Base-by-base conservation (phyloP, 2,329 filamentous ascomycete species). In the Fusarium sp. region DNA sequence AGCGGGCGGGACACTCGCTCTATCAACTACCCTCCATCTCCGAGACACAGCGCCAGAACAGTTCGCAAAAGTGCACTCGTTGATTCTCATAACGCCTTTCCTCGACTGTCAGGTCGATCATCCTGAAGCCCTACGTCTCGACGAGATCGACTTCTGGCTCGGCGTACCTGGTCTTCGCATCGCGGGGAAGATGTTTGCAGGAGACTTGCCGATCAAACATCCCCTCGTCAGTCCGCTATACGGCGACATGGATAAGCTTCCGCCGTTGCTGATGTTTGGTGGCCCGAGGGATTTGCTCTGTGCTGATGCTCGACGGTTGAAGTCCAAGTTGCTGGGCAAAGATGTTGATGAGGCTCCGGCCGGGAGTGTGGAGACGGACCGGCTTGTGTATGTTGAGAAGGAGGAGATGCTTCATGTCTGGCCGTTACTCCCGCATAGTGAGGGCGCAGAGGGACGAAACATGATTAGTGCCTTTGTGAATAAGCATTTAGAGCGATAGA, bases 381-480 rank as follows among this genome's bases (percentile, higher is more conserved):
- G 38, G 10, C 49, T 64, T 19, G 21, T 54, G 6, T 63, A 64
- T 27, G 27, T 63, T 37, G 61, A 64, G 45, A 63, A 38, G 25
- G 58, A 54, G 37, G 58, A 29, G 0, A 52, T 38, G 61, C 14
- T 64, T 21, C 61, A 63, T n/a, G 61, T 63, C 7, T 64, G 59
- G 45, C 58, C 61, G 27, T 7, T 63, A 10, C 38, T 64, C 3
- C 61, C 61, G 5, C 45, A 49, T 21, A 39, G 44, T 10, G 61
- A 64, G 18, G 61, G 61, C 9, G 58, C 45, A 5, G 58, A 63
- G 18, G 61, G 37, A 5, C 45, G 61, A 7, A 31, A 31, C 18
- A 46, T 52, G 10, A 63, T 64, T 21, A 10, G 12, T 19, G 3
- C 25, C 15, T 64, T 64, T 37, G 25, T 64, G 5, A 63, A 63